phyloP scores from a whole-genome alignment of 768 basidiomycete species.

The Lentinula raphanica region DNA sequence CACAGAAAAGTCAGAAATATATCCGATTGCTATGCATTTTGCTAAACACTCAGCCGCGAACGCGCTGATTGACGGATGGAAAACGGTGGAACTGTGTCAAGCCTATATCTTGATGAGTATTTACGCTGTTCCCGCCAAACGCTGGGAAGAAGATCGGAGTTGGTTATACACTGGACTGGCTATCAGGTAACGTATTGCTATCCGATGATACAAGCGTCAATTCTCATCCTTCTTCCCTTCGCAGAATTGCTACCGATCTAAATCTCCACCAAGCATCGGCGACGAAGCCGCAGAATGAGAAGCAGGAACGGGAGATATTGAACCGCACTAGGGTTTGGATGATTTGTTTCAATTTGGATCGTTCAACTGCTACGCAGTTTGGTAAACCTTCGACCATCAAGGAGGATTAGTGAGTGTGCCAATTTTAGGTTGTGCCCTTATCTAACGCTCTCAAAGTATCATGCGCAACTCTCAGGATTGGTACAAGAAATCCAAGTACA shows the following conservation, averaged over 20 bases:
- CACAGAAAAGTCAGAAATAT: constrained; percentile 73
- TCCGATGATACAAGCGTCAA: not conserved
- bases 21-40: constrained; percentile 86
- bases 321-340: constrained; percentile 88
- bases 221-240: not conserved
- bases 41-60: constrained; percentile 79
- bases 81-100: constrained; percentile 84
- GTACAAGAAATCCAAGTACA: constrained; percentile 67
- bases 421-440: not conserved
- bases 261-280: constrained; percentile 71
- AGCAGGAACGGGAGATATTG: constrained; percentile 74
- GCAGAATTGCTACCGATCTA: constrained; percentile 81
- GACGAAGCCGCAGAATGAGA: constrained; percentile 63
- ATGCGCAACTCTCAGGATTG: constrained; percentile 69
- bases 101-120: constrained; percentile 87
- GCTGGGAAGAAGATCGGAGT: constrained; percentile 88
- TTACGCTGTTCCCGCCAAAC: constrained; percentile 71
- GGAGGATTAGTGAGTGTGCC: constrained; percentile 62
- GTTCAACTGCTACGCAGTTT: constrained; percentile 83
- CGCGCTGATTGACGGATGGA: constrained; percentile 76
- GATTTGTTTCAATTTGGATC: constrained; percentile 85
- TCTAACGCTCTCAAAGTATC: constrained; percentile 33
- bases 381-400: constrained; percentile 87
- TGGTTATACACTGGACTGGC: constrained; percentile 89
- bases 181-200: constrained; percentile 45